Base-by-base conservation (phyloP, 2,329 filamentous ascomycete species). In the Colletotrichum sp. region DNA sequence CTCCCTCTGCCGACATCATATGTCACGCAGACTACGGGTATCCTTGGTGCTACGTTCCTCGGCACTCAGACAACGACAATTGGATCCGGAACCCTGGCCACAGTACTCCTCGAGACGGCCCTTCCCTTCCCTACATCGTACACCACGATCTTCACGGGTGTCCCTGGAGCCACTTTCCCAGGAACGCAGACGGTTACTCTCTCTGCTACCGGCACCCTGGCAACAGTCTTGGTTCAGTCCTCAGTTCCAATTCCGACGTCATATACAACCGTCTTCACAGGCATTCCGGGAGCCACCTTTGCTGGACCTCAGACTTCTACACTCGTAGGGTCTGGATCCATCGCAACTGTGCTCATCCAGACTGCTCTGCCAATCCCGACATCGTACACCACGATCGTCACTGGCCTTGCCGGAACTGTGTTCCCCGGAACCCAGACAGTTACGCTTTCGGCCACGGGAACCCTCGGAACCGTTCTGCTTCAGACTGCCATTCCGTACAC, bases 241-340 rank as follows among this genome's bases (percentile, higher is more conserved):
- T 39, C 73, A 2, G 27, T 75, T 9, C 73, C 73, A 5, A 32
- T 75, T 16, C 72, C 72, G 8, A 57, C 69, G 8, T 72, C 69
- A 8, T 75, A 72, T 4, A 70, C 69, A 12, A 75, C 72, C 2
- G 6, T 75, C 29, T n/a, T 34, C 19, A 67, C 69, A 6, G 72
- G 72, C 8, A 16, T 72, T 15, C 7, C 44, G 2, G 72, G 67
- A 6, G 66, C 44, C 16, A 63, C 39, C 13, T 75, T 75, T 27
- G 27, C 55, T 4, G 72, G 72, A 6, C 62, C 72, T 16, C 69
- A 68, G 19, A 68, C 69, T 6, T 49, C 69, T 12, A 69, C 67
- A 6, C 29, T 69, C 15, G n/a, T 9, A 36, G 65, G 32, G 2
- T 7, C n/a, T n/a, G 71, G 66, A 6, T 69, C 25, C 3, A 5